Conservation (phyloP, 2,329 filamentous ascomycete species). For the Rhinocladiella mackenziei region DNA sequence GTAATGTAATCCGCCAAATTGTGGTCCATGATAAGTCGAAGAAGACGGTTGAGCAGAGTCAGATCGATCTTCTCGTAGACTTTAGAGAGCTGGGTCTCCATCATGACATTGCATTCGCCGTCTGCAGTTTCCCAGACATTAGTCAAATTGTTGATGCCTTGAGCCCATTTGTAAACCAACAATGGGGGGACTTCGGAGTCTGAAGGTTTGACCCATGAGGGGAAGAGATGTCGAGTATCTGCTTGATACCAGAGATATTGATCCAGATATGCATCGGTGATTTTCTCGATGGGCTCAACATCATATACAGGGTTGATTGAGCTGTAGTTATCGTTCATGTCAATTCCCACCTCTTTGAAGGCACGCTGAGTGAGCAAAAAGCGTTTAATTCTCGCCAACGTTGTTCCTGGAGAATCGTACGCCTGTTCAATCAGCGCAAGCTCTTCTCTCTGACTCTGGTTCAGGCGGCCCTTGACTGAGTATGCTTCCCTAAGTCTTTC, state of each 20-base stretch:
- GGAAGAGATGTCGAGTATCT: constrained; percentile 93
- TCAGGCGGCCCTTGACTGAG: constrained; percentile 92
- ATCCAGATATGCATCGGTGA: constrained; percentile 96
- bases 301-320: constrained; percentile 99
- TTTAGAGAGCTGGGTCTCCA: constrained; percentile 97
- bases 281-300: constrained; percentile 98
- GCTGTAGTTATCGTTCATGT: constrained; percentile 99
- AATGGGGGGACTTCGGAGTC: constrained; percentile 95
- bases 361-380: constrained; percentile 95
- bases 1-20: constrained; percentile 99
- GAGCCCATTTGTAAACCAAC: constrained; percentile 96
- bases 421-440: constrained; percentile 95
- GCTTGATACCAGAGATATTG: constrained; percentile 99
- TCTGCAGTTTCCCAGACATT: constrained; percentile 92
- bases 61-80: constrained; percentile 99
- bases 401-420: constrained; percentile 95
- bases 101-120: constrained; percentile 97
- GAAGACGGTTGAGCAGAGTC: constrained; percentile 85
- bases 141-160: constrained; percentile 96
- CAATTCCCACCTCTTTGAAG: constrained; percentile 98
- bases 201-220: constrained; percentile 97
- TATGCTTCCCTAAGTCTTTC: constrained; percentile 93
- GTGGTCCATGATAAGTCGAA: constrained; percentile 97
- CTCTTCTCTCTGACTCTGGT: constrained; percentile 96
- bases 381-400: constrained; percentile 91